Percentiles rank a stretch among this genome's conserved stretches.
Conservation (phyloP, 176 grass and related monocot genomes). For the Eragrostis curvula region DNA sequence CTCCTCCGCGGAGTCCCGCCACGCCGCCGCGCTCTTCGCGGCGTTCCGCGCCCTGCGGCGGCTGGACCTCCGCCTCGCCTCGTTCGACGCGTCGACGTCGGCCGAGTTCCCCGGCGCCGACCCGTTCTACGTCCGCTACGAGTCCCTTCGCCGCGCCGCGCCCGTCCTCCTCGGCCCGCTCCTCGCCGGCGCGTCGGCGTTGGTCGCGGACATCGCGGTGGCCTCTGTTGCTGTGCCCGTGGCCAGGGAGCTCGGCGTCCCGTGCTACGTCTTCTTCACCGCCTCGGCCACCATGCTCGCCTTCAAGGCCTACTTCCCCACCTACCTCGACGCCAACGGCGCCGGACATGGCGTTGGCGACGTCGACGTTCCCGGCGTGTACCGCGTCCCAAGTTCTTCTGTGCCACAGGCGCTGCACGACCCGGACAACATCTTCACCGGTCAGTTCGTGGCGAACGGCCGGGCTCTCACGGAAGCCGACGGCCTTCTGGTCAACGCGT, state of each 20-base stretch:
- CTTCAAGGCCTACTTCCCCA: conserved; percentile 31
- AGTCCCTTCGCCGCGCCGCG: conserved; percentile 9
- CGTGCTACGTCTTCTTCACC: conserved; percentile 39
- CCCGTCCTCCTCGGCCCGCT: conserved; percentile 21
- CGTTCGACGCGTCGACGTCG: conserved; percentile 1
- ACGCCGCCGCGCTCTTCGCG: conserved; percentile 36
- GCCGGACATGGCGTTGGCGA: neutral
- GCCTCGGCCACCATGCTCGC: conserved; percentile 22
- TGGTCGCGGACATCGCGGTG: conserved; percentile 32
- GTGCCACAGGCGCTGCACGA: conserved; percentile 31
- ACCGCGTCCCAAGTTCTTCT: neutral
- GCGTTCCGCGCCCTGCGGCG: conserved; percentile 47
- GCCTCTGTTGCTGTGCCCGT: conserved; percentile 19
- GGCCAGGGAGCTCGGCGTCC: conserved; percentile 4
- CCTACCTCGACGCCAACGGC: conserved; percentile 9
- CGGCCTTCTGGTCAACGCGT: conserved; percentile 60
- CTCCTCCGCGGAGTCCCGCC: conserved; percentile 57
- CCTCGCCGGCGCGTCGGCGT: conserved; percentile 12
- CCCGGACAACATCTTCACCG: conserved; percentile 12
- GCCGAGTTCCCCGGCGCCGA: conserved; percentile 32
- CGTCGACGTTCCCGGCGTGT: conserved; percentile 25
- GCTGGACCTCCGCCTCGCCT: conserved; percentile 43
- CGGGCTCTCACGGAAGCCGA: conserved; percentile 9
- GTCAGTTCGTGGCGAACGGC: conserved; percentile 38
- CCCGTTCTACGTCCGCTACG: conserved; percentile 33